Percentiles rank a stretch among this genome's conserved stretches.
These are phyloP conservation scores for Mycena sanguinolenta DNA, from an alignment of 768 basidiomycete species.

Conservation along the genomic window DNA sequence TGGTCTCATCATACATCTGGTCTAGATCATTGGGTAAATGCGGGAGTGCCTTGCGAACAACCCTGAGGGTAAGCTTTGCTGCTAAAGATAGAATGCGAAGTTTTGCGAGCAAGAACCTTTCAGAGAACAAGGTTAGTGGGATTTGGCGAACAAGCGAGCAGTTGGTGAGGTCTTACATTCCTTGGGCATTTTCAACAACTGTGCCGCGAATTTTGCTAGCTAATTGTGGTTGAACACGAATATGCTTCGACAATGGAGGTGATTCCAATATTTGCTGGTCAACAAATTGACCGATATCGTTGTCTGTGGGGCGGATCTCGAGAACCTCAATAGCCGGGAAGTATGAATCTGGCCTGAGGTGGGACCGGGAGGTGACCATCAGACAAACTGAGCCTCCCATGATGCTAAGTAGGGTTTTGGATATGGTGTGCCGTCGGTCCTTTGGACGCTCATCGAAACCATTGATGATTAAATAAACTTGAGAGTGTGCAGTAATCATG, in stretches of 20 bases:
- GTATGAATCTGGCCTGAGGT: constrained; percentile 2
- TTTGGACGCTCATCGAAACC: constrained; percentile 21
- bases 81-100: constrained; percentile 12
- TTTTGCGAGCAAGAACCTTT: constrained; percentile 26
- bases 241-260: constrained; percentile 7
- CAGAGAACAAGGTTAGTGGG: background rate
- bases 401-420: background rate
- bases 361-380: constrained; percentile 18
- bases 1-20: constrained; percentile 8
- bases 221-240: constrained; percentile 3
- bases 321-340: background rate
- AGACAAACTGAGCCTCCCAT: background rate
- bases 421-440: background rate
- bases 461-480: constrained; percentile 11
- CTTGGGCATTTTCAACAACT: constrained; percentile 1
- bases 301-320: constrained; percentile 7
- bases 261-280: constrained; percentile 8
- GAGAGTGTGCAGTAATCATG: background rate
- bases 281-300: background rate
- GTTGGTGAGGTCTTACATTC: constrained; percentile 6
- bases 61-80: constrained; percentile 3
- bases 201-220: background rate
- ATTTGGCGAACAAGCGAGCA: background rate
- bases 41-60: background rate
- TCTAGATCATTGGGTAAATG: constrained; percentile 4